These are phyloP conservation scores for Persicaria maculosa DNA, from an alignment of 148 eudicot species.

Conservation along the genomic window DNA sequence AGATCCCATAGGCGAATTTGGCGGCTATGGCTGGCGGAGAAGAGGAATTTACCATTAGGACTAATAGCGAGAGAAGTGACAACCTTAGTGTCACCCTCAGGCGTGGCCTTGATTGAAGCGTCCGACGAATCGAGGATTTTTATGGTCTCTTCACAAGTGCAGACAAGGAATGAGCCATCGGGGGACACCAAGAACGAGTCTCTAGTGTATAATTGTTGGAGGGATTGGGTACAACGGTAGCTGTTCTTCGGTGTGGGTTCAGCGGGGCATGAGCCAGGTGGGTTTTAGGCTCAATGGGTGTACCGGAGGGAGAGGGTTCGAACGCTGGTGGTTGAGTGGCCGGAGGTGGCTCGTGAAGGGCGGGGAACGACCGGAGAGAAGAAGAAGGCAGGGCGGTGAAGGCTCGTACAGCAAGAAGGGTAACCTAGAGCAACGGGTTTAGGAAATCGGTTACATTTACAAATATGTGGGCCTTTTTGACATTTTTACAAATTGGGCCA, in stretches of 20 bases:
- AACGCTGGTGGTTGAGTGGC: no score
- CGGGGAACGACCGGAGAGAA: no score
- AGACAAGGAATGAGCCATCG: slow-evolving; percentile 65
- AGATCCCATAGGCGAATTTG: slow-evolving; percentile 95
- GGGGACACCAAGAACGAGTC: slow-evolving; percentile 73
- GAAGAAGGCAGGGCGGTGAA: no score
- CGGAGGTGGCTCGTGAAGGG: no score
- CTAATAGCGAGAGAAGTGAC: slow-evolving; percentile 65
- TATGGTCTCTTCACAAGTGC: slow-evolving; percentile 69
- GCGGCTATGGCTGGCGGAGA: slow-evolving; percentile 66
- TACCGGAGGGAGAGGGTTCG: no score
- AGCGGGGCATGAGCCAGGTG: no score
- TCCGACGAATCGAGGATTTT: slow-evolving; percentile 70
- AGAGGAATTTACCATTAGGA: slow-evolving; percentile 56
- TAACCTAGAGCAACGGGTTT: no score
- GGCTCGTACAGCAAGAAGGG: no score
- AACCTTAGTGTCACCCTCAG: slow-evolving; percentile 71
- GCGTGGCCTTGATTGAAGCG: slow-evolving; percentile 55
- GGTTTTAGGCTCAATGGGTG: no score
- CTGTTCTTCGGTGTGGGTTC: slow-evolving; percentile 51
- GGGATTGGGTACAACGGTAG: slow-evolving; percentile 51
- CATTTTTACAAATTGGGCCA: no score
- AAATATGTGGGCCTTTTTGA: no score
- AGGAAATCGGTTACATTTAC: no score
- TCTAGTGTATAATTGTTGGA: slow-evolving; percentile 83